Base-by-base conservation (phyloP, 805 yeast species). In the Spathaspora sp. region DNA sequence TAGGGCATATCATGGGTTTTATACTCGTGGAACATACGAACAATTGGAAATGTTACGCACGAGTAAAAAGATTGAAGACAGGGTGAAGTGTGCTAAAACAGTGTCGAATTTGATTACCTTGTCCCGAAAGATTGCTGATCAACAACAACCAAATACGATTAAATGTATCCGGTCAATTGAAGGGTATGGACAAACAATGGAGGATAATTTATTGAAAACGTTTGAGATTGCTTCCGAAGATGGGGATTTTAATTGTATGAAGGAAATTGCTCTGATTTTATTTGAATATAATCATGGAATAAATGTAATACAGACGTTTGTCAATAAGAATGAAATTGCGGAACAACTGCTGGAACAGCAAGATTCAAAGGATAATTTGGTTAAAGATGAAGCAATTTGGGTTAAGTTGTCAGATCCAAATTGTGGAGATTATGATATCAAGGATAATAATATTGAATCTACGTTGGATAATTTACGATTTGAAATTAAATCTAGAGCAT, bases 281-380 rank as follows among this genome's bases (percentile, higher is more conserved):
- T 80, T 83, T 49, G 88, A 84, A 54, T 93, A 85, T 72, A 92
- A 93, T 62, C 93, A 90, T 17, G 97, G 97, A 11, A 77, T 81
- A 10, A 84, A 86, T 52, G 93, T 92, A 8, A 86, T 89, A 8
- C 89, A 86, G 62, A 83, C 86, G 47, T 93, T 89, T 68, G 87
- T 92, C 42, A 83, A 82, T 62, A 90, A 88, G 62, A 89, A 88
- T 62, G 87, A 84, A 47, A 79, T 86, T 52, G 87, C 92, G 65
- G 78, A 80, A 52, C 63, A 60, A 2, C 6, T 28, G 9, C 29
- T 7, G 14, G 40, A 35, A 8, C 8, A 32, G 9, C 17, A 12
- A 35, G 69, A 75, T 53, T 67, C 64, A 28, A 57, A 56, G 19
- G 60, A 67, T 14, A 60, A 67, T 19, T 66, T 73, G 23, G 72